Percentiles rank a stretch among this genome's conserved stretches.
Conservation (phyloP, 345 rosid species). For the Eucalyptus decipiens region DNA sequence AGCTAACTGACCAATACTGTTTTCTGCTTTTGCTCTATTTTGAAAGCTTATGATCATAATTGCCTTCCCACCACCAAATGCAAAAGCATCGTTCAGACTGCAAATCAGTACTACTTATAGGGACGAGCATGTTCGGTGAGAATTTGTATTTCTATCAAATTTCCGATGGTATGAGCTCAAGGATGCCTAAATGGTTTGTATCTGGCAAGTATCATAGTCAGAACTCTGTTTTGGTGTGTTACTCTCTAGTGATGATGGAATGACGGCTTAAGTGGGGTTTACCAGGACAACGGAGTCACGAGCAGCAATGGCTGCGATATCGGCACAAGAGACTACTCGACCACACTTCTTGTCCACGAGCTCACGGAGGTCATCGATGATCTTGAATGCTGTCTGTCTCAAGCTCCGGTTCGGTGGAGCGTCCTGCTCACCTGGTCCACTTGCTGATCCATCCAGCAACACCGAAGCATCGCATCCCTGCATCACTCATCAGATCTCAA, state of each 20-base stretch:
- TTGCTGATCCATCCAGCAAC: constrained; percentile 64
- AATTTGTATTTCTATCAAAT: not conserved
- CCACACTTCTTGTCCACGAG: constrained; percentile 29
- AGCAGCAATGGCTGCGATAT: constrained; percentile 41
- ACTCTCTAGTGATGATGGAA: not conserved
- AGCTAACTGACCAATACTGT: not conserved
- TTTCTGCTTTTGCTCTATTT: not conserved
- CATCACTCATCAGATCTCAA: not conserved
- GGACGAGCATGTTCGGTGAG: not conserved
- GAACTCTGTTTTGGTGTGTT: not conserved
- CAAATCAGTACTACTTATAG: not conserved
- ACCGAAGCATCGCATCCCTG: constrained; percentile 94
- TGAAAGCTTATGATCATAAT: not conserved
- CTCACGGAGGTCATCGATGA: constrained; percentile 30
- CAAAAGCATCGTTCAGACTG: not conserved
- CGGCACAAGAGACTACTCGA: constrained; percentile 47
- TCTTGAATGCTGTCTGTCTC: constrained; percentile 23
- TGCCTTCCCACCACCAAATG: not conserved
- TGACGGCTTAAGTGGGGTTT: not conserved
- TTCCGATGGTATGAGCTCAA: not conserved
- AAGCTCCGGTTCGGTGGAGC: constrained; percentile 49
- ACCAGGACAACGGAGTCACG: constrained; percentile 56
- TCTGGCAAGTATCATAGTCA: not conserved
- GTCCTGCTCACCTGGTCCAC: constrained; percentile 77
- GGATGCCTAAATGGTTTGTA: not conserved